phyloP scores from a whole-genome alignment of 306 rosid genomes.

The Cicer cuneatum region DNA sequence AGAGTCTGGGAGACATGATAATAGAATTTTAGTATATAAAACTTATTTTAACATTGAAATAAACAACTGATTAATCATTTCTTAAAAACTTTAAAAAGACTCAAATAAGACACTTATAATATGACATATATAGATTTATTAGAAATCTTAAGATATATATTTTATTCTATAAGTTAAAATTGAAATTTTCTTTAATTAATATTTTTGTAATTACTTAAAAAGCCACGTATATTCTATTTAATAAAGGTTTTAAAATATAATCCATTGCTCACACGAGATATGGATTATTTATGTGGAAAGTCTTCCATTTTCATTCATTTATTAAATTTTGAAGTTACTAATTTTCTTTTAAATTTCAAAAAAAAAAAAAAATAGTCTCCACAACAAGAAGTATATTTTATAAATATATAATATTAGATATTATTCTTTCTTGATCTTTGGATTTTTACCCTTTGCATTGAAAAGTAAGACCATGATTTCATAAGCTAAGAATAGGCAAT shows the following conservation, averaged over 20 bases:
- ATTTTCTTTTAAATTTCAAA: conserved; percentile 9
- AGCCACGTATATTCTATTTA: background rate
- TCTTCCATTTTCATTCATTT: conserved; percentile 30
- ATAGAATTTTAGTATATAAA: too few species aligned
- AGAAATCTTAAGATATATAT: too few species aligned
- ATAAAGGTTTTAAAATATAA: conserved; percentile 15
- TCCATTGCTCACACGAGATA: conserved; percentile 52
- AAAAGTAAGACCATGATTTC: conserved; percentile 46
- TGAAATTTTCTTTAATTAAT: too few species aligned
- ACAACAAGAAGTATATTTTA: conserved; percentile 29
- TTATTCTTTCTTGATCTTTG: conserved; percentile 33
- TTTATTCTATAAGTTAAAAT: too few species aligned
- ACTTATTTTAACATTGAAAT: too few species aligned
- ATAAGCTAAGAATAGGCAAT: conserved; percentile 44
- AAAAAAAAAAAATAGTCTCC: background rate
- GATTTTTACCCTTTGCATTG: conserved; percentile 32
- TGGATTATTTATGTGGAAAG: conserved; percentile 29
- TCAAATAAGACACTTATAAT: too few species aligned
- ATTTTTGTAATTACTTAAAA: background rate
- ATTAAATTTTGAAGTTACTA: background rate
- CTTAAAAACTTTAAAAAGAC: too few species aligned
- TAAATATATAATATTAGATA: background rate
- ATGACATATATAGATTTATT: too few species aligned
- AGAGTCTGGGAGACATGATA: too few species aligned
- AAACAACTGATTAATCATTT: too few species aligned